Base-by-base conservation (phyloP, 2,329 filamentous ascomycete species). In the Fusarium foetens region DNA sequence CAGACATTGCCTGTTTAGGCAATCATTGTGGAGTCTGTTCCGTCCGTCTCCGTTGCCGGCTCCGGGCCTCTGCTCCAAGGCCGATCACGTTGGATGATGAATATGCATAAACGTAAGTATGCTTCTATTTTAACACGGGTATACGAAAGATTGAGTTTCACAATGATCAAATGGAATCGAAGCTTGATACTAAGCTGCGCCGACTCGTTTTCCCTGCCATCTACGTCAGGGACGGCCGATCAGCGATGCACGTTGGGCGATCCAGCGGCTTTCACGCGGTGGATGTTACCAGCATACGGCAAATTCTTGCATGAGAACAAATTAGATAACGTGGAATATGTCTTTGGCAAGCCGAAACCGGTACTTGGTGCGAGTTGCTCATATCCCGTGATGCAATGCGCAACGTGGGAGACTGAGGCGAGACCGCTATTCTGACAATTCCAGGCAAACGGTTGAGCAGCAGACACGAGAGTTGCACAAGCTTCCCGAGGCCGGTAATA, bases 401-500 rank as follows among this genome's bases (percentile, higher is more conserved):
- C 55, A 54, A 74, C 63, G 63, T 58, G 58, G 51, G 45, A 65
- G 59, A 63, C 35, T 19, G 43, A 23, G 46, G 43, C 60, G 60
- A 72, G 57, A 62, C 53, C 39, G 55, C 67, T 51, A 39, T 54
- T 66, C 29, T 52, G 23, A 45, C 25, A 58, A 43, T 54, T 66
- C 64, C 53, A 59, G 35, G 57, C 45, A 55, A 57, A 29, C 49
- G 54, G 75, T 73, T 73, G 72, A 69, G 45, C 75, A 66, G 67
- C 74, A 76, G 75, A 76, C 69, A 77, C 74, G 75, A 76, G 63
- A 25, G 75, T 76, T 46, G 29, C 62, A 76, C 75, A 58, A 58
- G 55, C 25, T 42, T 27, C 39, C 52, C n/a, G 39, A 64, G 25
- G 46, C 60, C 36, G 61, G 74, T 67, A 45, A 63, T 59, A 74